Evolutionary conservation across 768 basidiomycete genomes (phyloP).

Genomic region (Mycena olivaceomarginata): DNA sequence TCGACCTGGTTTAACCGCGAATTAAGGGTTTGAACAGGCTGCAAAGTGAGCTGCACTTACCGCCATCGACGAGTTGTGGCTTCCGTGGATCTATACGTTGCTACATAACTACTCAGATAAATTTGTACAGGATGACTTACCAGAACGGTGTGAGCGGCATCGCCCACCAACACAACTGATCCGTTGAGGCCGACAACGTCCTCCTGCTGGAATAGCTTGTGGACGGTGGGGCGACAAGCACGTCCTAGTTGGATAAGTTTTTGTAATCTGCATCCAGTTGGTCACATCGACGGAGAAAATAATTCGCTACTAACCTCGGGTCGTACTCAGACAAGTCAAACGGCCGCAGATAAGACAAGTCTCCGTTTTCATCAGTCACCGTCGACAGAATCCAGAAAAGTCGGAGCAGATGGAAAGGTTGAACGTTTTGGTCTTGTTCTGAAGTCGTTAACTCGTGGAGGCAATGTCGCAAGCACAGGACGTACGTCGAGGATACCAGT

Average conservation of each 20-base stretch:
- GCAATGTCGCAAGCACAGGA: neutral
- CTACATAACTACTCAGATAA: neutral
- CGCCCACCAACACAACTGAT: slow-evolving; percentile 60
- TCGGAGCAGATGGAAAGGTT: slow-evolving; percentile 26
- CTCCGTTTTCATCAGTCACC: slow-evolving; percentile 10
- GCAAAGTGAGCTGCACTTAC: slow-evolving; percentile 39
- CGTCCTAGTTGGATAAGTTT: slow-evolving; percentile 17
- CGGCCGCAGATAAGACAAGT: slow-evolving; percentile 10
- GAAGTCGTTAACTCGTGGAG: neutral
- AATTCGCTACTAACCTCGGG: slow-evolving; percentile 9
- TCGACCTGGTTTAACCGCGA: slow-evolving; percentile 50
- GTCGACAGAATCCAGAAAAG: slow-evolving; percentile 6
- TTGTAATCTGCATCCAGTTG: slow-evolving; percentile 22
- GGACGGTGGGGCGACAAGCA: slow-evolving; percentile 26
- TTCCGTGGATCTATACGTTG: slow-evolving; percentile 61
- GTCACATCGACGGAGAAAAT: neutral
- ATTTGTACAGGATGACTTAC: slow-evolving; percentile 40
- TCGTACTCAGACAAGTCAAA: slow-evolving; percentile 33
- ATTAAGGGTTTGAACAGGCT: neutral
- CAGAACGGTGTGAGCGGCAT: slow-evolving; percentile 65
- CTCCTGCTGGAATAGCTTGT: slow-evolving; percentile 44
- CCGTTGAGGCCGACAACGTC: slow-evolving; percentile 59
- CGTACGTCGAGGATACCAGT: slow-evolving; percentile 29
- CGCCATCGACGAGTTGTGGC: slow-evolving; percentile 67
- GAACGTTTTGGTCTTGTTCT: slow-evolving; percentile 17